Base-by-base conservation (phyloP, 768 basidiomycete genomes). In the Termitomyces sp. region DNA sequence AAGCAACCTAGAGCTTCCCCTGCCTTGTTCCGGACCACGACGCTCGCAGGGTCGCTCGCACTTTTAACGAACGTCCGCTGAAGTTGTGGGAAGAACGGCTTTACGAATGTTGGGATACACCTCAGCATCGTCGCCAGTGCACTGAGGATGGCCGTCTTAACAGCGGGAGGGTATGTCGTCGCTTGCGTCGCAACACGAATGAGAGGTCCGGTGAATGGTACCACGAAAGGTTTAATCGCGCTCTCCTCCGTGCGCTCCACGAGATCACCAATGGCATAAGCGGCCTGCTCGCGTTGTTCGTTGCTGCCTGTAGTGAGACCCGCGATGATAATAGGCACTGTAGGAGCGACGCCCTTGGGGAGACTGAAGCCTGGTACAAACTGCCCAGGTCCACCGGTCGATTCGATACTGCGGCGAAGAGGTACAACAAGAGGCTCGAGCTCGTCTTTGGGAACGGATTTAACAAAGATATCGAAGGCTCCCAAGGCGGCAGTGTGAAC, bases 71-170 rank as follows among this genome's bases (percentile, higher is more conserved):
- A 98, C 0, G 95, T 98, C 34, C 95, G 84, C 66, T 98, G 96
- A 34, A 98, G 74, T 65, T 98, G 97, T 2, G 96, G 97, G 82
- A 98, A 98, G 86, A 98, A 98, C 3, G 96, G 96, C 70, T 91
- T 92, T 63, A 98, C 93, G 63, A 96, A 91, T 4, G 80, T 76
- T 0, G 95, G 95, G 23, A 97, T 95, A 44, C 83, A 81, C 60
- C 86, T 85, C 42, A 98, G 77, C 84, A 98, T 92, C 21, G 86
- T 83, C 0, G 86, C 83, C 49, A 99, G 81, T 5, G 95, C 92
- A 34, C 82, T 83, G 31, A 99, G 80, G 62, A 99, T 95, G 12
- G 89, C 95, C 4, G 84, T 85, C 74, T 98, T 98, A 71, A 98
- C 94, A 21, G 87, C 91, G 0, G 95, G 90, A 7, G 97, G 94